These are phyloP conservation scores for Alternaria sp. DNA, from an alignment of 2,329 filamentous ascomycete genomes.

Conservation along the genomic window DNA sequence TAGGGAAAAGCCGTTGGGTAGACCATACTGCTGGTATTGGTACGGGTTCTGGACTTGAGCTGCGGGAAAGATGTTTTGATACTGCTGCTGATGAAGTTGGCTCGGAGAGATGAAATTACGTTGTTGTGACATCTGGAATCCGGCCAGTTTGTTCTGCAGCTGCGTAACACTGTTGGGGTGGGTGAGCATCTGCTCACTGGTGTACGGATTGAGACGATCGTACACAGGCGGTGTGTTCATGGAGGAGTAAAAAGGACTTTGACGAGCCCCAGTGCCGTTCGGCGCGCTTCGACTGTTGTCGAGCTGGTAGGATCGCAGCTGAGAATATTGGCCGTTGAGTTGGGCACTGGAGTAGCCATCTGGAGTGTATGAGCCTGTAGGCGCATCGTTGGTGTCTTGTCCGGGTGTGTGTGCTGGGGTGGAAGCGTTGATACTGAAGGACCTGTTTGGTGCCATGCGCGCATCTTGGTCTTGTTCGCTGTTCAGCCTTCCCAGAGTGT, in stretches of 20 bases:
- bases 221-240: conserved; percentile 55
- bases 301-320: conserved; percentile 52
- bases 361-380: conserved; percentile 45
- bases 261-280: conserved; percentile 52
- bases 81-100: conserved; percentile 45
- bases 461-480: conserved; percentile 48
- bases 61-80: conserved; percentile 46
- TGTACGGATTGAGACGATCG: conserved; percentile 55
- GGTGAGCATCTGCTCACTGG: conserved; percentile 52
- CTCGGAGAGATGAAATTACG: conserved; percentile 44
- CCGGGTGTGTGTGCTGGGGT: conserved; percentile 32
- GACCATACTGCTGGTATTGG: conserved; percentile 45
- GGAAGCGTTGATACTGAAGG: conserved; percentile 41
- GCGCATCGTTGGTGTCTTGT: conserved; percentile 33
- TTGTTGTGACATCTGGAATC: conserved; percentile 56
- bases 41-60: conserved; percentile 50
- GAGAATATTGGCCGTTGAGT: conserved; percentile 45
- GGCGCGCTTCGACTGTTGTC: conserved; percentile 55
- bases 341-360: conserved; percentile 46
- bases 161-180: conserved; percentile 55
- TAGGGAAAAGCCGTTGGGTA: conserved; percentile 49
- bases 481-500: conserved; percentile 45
- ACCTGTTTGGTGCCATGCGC: conserved; percentile 41
- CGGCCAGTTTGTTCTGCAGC: conserved; percentile 60
- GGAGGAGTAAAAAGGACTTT: conserved; percentile 58